Conservation (phyloP, 2,329 filamentous ascomycete genomes). For the Dactylellina drechsleri region DNA sequence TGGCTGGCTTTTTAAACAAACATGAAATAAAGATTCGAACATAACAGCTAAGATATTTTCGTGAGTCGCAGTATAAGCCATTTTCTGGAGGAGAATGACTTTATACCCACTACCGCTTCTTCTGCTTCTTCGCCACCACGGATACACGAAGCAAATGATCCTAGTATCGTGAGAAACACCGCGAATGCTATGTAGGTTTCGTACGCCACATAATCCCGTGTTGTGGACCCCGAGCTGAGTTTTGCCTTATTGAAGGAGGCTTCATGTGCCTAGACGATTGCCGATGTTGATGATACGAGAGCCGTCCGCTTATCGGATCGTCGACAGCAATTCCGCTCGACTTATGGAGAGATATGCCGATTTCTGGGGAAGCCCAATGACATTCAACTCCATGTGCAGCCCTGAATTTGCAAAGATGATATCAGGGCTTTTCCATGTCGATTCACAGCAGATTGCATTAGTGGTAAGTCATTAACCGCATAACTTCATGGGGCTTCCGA, state of each 20-base stretch:
- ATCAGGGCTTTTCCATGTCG: constrained; percentile 47
- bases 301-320: constrained; percentile 45
- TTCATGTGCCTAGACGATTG: constrained; percentile 29
- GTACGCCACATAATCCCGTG: constrained; percentile 44
- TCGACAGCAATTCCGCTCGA: constrained; percentile 43
- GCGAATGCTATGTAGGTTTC: constrained; percentile 49
- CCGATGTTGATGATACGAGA: constrained; percentile 46
- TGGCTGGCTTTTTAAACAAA: constrained; percentile 19
- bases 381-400: constrained; percentile 50
- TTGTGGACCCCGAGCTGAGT: constrained; percentile 47
- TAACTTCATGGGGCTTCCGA: not conserved
- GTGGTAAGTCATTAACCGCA: constrained; percentile 36
- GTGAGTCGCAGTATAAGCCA: constrained; percentile 39
- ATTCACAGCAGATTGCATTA: constrained; percentile 51
- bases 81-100: constrained; percentile 51
- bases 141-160: constrained; percentile 28
- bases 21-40: constrained; percentile 15
- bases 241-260: constrained; percentile 28
- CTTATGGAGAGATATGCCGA: constrained; percentile 51
- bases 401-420: constrained; percentile 44
- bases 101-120: constrained; percentile 33
- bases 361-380: constrained; percentile 50
- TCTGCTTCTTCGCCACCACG: constrained; percentile 37
- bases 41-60: constrained; percentile 31
- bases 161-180: constrained; percentile 39